phyloP scores from a whole-genome alignment of 441 rosid species.

The Euphorbia corollata region DNA sequence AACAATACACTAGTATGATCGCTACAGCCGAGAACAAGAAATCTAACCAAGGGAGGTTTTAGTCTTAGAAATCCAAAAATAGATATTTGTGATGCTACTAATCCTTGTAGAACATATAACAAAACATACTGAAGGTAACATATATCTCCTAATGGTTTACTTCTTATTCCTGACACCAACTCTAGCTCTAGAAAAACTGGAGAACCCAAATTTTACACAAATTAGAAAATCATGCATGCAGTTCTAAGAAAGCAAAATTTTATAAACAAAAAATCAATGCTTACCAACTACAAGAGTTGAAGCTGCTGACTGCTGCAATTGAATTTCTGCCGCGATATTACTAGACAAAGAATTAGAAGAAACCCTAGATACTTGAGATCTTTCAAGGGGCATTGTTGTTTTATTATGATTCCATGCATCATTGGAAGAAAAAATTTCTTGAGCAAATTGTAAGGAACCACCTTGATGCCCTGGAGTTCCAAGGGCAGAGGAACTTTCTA shows the following conservation, averaged over 20 bases:
- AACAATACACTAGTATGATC: constrained; percentile 18
- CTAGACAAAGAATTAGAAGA: constrained; percentile 37
- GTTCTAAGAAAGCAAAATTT: constrained; percentile 12
- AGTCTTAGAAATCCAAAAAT: neutral
- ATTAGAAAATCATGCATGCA: neutral
- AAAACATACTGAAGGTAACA: neutral
- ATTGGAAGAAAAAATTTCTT: constrained; percentile 38
- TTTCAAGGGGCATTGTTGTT: constrained; percentile 36
- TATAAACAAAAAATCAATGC: constrained; percentile 15
- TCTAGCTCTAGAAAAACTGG: neutral
- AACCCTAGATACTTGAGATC: constrained; percentile 48
- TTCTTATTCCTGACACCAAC: neutral
- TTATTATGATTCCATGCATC: constrained; percentile 43
- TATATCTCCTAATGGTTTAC: neutral
- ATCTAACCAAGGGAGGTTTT: neutral
- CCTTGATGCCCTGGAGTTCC: constrained; percentile 36
- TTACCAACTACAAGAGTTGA: constrained; percentile 39
- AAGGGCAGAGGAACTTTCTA: constrained; percentile 38
- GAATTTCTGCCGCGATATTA: constrained; percentile 30
- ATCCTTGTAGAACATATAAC: neutral
- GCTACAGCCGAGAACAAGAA: constrained; percentile 7
- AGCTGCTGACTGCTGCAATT: constrained; percentile 32
- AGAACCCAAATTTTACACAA: constrained; percentile 4
- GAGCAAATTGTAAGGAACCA: constrained; percentile 26
- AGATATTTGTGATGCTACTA: neutral